phyloP scores from a whole-genome alignment of 306 rosid species.

The Crataegus laevigata region DNA sequence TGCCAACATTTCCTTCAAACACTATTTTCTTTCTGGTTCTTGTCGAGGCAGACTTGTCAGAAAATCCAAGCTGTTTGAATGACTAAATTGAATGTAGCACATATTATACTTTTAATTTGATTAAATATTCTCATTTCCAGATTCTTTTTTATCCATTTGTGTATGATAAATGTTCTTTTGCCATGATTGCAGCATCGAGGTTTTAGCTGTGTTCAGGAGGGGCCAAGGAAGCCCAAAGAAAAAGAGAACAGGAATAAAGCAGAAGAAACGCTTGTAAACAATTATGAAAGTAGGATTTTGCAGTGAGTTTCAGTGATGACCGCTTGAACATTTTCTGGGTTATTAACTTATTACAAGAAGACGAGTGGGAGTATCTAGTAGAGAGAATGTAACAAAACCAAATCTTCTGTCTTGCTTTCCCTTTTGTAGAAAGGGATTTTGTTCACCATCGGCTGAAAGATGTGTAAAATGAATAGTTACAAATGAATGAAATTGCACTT shows the following conservation, averaged over 20 bases:
- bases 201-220: slow-evolving; percentile 78
- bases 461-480: slow-evolving; percentile 30
- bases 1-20: background rate
- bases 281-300: background rate
- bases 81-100: background rate
- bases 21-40: background rate
- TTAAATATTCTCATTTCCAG: background rate
- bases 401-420: slow-evolving; percentile 11
- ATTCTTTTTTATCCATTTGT: background rate
- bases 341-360: background rate
- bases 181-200: slow-evolving; percentile 62
- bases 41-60: background rate
- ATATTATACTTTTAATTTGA: background rate
- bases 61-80: background rate
- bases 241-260: slow-evolving; percentile 62
- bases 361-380: background rate
- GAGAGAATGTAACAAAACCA: slow-evolving; percentile 5
- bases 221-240: slow-evolving; percentile 35
- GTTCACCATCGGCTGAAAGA: slow-evolving; percentile 12
- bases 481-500: slow-evolving; percentile 29
- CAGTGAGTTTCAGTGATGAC: background rate
- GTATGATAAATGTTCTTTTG: background rate
- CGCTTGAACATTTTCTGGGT: background rate
- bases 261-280: slow-evolving; percentile 50
- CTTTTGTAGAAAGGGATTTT: background rate